phyloP scores from a whole-genome alignment of 805 yeast genomes.

The Yamadazyma laniorum region DNA sequence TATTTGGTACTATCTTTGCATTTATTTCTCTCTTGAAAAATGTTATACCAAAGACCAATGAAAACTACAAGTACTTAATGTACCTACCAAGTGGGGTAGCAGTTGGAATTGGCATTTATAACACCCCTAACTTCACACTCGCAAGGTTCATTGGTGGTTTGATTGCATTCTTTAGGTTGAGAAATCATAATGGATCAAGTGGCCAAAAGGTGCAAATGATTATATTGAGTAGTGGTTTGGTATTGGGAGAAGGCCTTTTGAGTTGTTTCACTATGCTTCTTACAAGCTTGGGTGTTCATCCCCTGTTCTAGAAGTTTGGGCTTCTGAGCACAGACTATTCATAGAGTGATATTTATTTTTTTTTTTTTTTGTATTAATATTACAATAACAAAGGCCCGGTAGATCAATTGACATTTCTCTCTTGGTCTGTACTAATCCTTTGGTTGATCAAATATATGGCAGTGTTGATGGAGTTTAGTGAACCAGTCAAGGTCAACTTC shows the following conservation, averaged over 20 bases:
- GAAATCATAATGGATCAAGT: constrained; percentile 17
- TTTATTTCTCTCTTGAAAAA: constrained; percentile 64
- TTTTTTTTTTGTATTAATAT: not conserved
- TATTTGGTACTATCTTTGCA: constrained; percentile 69
- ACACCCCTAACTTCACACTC: constrained; percentile 87
- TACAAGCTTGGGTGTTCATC: constrained; percentile 53
- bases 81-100: constrained; percentile 94
- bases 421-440: constrained; percentile 66
- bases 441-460: constrained; percentile 72
- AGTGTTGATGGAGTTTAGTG: constrained; percentile 63
- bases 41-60: constrained; percentile 43
- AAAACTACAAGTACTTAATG: constrained; percentile 40
- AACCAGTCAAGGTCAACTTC: constrained; percentile 65
- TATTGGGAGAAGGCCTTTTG: constrained; percentile 89
- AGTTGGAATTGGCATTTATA: constrained; percentile 94
- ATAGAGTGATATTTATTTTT: too few relatives aligned
- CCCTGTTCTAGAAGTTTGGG: too few relatives aligned
- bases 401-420: constrained; percentile 32
- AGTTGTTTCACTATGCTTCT: constrained; percentile 79
- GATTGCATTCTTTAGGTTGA: constrained; percentile 57
- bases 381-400: not conserved
- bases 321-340: too few relatives aligned
- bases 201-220: constrained; percentile 68
- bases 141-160: constrained; percentile 92
- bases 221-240: constrained; percentile 87